Evolutionary conservation across 2,329 filamentous ascomycete genomes (phyloP).

Genomic region (Fusarium setosum): DNA sequence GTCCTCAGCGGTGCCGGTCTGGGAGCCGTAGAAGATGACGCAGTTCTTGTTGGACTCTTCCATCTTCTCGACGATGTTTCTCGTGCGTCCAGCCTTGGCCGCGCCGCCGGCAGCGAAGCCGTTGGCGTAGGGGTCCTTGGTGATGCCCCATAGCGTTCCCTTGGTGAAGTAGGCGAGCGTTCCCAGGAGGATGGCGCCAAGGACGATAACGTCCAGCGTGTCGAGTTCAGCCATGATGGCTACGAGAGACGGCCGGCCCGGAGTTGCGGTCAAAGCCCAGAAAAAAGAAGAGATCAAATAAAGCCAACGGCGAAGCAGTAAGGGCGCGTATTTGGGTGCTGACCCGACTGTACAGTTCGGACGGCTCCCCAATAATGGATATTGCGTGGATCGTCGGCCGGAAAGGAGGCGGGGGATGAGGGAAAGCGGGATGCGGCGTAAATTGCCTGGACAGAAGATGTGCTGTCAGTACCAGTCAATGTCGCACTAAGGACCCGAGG

Average conservation of each 20-base stretch:
- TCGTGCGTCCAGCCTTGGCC: slow-evolving; percentile 84
- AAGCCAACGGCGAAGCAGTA: neutral
- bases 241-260: slow-evolving; percentile 16
- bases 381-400: slow-evolving; percentile 35
- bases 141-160: slow-evolving; percentile 90
- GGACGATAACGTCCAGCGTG: slow-evolving; percentile 93
- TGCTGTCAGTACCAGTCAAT: slow-evolving; percentile 29
- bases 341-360: slow-evolving; percentile 16
- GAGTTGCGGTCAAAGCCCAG: slow-evolving; percentile 8
- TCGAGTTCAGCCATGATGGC: slow-evolving; percentile 91
- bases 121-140: slow-evolving; percentile 88
- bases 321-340: neutral
- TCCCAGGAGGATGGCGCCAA: slow-evolving; percentile 84
- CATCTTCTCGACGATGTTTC: slow-evolving; percentile 96
- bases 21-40: slow-evolving; percentile 97
- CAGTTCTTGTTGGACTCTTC: slow-evolving; percentile 97
- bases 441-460: slow-evolving; percentile 36
- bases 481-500: slow-evolving; percentile 26
- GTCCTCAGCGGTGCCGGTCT: slow-evolving; percentile 98
- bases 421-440: slow-evolving; percentile 39
- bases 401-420: slow-evolving; percentile 42
- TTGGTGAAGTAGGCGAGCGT: slow-evolving; percentile 98
- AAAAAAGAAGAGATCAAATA: neutral
- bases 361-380: slow-evolving; percentile 10
- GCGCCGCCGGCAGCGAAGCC: slow-evolving; percentile 77